Conservation (phyloP, 2,329 filamentous ascomycete genomes). For the Fusarium floridanum region DNA sequence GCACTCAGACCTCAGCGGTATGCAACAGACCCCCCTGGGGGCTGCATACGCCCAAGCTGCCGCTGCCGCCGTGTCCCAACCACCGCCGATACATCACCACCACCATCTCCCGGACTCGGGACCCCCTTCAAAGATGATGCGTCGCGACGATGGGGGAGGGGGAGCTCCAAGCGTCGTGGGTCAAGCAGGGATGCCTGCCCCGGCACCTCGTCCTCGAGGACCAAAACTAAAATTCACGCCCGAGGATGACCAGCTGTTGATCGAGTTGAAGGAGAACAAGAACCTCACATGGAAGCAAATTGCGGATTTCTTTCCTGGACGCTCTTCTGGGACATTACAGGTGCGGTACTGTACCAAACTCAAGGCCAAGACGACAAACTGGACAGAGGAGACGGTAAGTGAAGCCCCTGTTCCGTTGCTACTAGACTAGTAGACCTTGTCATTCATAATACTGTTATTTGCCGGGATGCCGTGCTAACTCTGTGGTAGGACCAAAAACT, state of each 20-base stretch:
- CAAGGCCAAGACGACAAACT: constrained; percentile 92
- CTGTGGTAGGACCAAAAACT: constrained; percentile 79
- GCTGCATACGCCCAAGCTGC: constrained; percentile 63
- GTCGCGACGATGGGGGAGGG: constrained; percentile 67
- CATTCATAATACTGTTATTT: neutral
- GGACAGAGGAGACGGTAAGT: constrained; percentile 92
- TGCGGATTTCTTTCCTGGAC: constrained; percentile 92
- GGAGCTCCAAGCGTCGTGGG: constrained; percentile 88
- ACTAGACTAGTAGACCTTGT: neutral
- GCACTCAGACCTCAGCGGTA: constrained; percentile 67
- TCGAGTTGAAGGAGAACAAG: constrained; percentile 94
- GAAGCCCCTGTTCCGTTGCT: neutral
- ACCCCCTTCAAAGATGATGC: constrained; percentile 76
- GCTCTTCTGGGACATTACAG: constrained; percentile 90
- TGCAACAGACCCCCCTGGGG: constrained; percentile 67
- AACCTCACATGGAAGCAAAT: constrained; percentile 98
- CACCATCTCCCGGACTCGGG: constrained; percentile 82
- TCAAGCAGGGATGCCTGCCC: constrained; percentile 86
- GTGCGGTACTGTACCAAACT: constrained; percentile 96
- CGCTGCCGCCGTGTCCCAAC: constrained; percentile 51
- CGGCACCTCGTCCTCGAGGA: constrained; percentile 83
- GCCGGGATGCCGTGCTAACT: neutral
- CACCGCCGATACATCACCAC: constrained; percentile 79
- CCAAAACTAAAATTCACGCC: constrained; percentile 95
- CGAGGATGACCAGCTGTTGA: constrained; percentile 88